phyloP scores from a whole-genome alignment of 2,329 filamentous ascomycete genomes.

The Colletotrichum chlorophyti region DNA sequence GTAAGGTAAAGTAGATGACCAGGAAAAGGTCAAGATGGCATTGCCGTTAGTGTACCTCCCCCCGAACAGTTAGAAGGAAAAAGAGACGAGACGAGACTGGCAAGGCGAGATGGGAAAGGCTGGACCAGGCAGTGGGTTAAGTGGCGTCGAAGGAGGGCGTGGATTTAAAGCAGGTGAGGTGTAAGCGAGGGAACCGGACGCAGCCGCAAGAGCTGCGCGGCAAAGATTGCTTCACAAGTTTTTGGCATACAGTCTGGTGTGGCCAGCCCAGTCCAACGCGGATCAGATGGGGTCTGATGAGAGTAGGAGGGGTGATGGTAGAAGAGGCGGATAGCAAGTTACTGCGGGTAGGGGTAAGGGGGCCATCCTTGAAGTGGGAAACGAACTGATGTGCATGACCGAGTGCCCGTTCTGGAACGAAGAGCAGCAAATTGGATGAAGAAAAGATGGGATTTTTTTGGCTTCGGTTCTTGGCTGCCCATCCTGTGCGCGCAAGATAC shows the following conservation, averaged over 20 bases:
- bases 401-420: constrained; percentile 26
- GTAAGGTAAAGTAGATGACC: no score
- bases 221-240: not conserved
- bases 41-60: not conserved
- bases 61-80: constrained; percentile 13
- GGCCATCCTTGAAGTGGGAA: constrained; percentile 14
- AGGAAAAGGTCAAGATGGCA: constrained; percentile 12
- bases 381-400: constrained; percentile 26
- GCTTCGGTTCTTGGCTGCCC: constrained; percentile 27
- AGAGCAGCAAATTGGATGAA: constrained; percentile 28
- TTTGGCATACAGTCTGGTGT: not conserved
- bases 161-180: constrained; percentile 6
- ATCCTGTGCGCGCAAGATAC: constrained; percentile 16
- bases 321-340: constrained; percentile 18
- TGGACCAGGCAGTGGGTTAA: constrained; percentile 17
- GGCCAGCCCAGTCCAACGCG: not conserved
- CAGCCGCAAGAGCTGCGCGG: not conserved
- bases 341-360: constrained; percentile 24
- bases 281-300: constrained; percentile 10
- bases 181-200: not conserved
- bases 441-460: constrained; percentile 29
- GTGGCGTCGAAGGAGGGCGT: constrained; percentile 23
- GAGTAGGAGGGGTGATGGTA: constrained; percentile 9
- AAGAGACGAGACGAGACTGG: constrained; percentile 7
- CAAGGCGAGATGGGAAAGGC: constrained; percentile 11